Evolutionary conservation across 441 rosid genomes (phyloP).

Genomic region (Metrosideros polymorpha): DNA sequence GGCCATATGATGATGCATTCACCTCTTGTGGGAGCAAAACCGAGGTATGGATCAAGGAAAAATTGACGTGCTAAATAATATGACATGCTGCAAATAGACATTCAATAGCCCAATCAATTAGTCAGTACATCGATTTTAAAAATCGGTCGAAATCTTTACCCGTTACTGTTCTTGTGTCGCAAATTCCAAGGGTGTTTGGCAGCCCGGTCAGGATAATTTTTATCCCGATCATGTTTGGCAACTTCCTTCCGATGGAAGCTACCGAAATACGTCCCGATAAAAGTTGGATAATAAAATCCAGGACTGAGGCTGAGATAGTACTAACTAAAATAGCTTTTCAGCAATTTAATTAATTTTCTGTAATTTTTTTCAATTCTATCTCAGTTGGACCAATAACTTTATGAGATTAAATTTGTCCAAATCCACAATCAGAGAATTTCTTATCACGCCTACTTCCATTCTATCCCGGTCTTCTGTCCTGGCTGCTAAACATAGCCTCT

Average conservation of each 20-base stretch:
- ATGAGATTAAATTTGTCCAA: neutral
- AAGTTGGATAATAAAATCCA: neutral
- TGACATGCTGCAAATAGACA: neutral
- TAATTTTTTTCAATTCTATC: neutral
- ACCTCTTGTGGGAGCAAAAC: neutral
- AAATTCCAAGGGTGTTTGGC: neutral
- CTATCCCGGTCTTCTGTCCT: neutral
- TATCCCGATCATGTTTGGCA: neutral
- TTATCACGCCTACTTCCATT: neutral
- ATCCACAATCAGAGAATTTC: neutral
- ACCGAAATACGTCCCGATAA: neutral
- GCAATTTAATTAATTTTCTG: neutral
- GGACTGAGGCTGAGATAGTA: neutral
- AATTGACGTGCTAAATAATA: neutral
- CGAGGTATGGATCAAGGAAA: neutral
- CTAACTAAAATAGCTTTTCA: no score
- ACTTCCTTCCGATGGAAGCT: neutral
- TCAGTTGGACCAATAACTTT: neutral
- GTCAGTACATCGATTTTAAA: neutral
- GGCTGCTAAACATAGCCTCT: neutral
- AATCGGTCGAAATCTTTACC: neutral
- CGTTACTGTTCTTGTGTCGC: neutral
- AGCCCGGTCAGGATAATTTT: neutral
- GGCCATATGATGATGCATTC: neutral
- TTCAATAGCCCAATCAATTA: neutral